Base-by-base conservation (phyloP, 768 basidiomycete genomes). In the Cystoderma amianthinum region DNA sequence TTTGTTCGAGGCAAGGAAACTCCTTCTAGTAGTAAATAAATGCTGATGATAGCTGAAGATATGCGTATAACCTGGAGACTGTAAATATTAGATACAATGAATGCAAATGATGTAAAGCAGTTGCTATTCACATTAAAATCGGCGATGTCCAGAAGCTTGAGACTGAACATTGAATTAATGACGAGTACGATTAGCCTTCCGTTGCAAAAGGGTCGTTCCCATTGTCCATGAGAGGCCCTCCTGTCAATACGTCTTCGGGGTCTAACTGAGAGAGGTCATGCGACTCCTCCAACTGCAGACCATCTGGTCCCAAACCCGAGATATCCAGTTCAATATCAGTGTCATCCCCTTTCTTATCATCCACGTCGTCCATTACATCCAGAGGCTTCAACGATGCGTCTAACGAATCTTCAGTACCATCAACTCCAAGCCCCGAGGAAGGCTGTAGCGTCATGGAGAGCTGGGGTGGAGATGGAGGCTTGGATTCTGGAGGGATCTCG, bases 391-490 rank as follows among this genome's bases (percentile, higher is more conserved):
- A 64, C 5, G 78, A 69, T 21, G 71, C 70, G 42, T 76, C 78
- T 37, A 84, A 56, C 6, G 54, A 64, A 48, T 70, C 71, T 32
- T 55, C 64, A 21, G 58, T 48, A 49, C 67, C 57, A 32, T 63
- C 49, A 42, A 59, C 67, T n/a, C 64, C 61, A 12, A 74, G 64
- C 39, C 74, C 74, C 39, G 69, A 64, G 7, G 67, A 65, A n/a
- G 57, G 50, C 38, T 68, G 59, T 46, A 71, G 39, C 63, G 72
- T 43, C 74, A 86, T 54, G 58, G 68, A 53, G 53, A 80, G 64
- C 46, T 85, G 79, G 3, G 84, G 82, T 1, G 82, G 85, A 22
- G 83, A 74, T 16, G 81, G 65, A 1, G 79, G 74, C 57, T 85
- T 83, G 3, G 78, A 80, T 15, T 30, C 28, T 30, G 28, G 10